Conservation (phyloP, 2,329 filamentous ascomycete species). For the Xenoacremonium recifei region DNA sequence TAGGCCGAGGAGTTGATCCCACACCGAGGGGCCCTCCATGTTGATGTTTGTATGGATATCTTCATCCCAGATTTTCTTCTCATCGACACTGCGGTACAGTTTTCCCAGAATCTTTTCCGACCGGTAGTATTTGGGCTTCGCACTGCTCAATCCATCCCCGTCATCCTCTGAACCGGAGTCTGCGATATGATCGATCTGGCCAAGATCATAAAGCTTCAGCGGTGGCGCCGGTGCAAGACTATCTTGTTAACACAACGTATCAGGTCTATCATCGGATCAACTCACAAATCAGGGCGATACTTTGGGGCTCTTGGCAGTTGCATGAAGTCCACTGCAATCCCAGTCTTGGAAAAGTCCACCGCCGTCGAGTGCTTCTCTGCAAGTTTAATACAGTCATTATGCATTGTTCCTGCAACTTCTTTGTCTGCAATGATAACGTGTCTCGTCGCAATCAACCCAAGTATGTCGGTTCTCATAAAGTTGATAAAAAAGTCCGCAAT, state of each 20-base stretch:
- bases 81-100: conserved; percentile 72
- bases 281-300: conserved; percentile 56
- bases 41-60: conserved; percentile 38
- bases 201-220: conserved; percentile 43
- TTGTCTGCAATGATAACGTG: conserved; percentile 67
- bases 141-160: conserved; percentile 41
- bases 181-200: conserved; percentile 31
- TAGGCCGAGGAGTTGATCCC: conserved; percentile 38
- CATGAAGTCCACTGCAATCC: conserved; percentile 53
- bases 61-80: conserved; percentile 61
- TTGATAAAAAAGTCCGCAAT: conserved; percentile 81
- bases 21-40: conserved; percentile 36
- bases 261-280: conserved; percentile 5
- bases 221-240: conserved; percentile 48
- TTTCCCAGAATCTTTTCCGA: conserved; percentile 68
- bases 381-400: conserved; percentile 51
- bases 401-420: conserved; percentile 46
- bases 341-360: conserved; percentile 76
- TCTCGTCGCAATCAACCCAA: conserved; percentile 63
- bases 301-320: conserved; percentile 39
- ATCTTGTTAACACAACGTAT: not conserved
- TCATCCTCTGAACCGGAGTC: conserved; percentile 37
- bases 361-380: conserved; percentile 67
- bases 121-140: conserved; percentile 57
- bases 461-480: conserved; percentile 67